Conservation (phyloP, 495 filamentous ascomycete genomes). For the Tuber magnatum region DNA sequence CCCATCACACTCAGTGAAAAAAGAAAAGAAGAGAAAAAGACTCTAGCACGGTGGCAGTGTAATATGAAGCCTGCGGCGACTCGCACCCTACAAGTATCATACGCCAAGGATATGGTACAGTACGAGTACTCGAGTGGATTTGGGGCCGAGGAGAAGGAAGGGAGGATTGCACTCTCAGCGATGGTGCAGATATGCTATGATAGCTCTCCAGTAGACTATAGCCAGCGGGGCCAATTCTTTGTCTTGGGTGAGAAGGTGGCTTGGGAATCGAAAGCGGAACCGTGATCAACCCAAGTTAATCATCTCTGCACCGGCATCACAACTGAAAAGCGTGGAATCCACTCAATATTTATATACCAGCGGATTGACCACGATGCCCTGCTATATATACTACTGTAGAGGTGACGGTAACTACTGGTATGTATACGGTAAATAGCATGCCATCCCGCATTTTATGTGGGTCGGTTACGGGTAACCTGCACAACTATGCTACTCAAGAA, state of each 20-base stretch:
- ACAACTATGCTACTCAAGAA: neutral
- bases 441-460: neutral
- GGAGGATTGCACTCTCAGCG: neutral
- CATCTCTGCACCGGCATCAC: neutral
- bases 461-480: neutral
- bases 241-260: neutral
- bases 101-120: neutral
- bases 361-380: neutral
- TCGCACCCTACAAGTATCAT: neutral
- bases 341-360: neutral
- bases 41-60: neutral
- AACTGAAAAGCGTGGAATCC: neutral
- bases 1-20: too few relatives aligned
- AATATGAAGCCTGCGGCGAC: neutral
- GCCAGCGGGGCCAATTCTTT: neutral
- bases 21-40: neutral
- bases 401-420: neutral
- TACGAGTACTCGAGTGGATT: neutral
- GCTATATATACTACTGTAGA: neutral
- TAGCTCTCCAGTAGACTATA: neutral
- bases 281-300: neutral
- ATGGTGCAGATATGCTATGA: neutral
- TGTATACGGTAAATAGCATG: too few relatives aligned
- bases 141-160: neutral
- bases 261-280: neutral